phyloP scores from a whole-genome alignment of 345 rosid species.

The Sonneratia alba region DNA sequence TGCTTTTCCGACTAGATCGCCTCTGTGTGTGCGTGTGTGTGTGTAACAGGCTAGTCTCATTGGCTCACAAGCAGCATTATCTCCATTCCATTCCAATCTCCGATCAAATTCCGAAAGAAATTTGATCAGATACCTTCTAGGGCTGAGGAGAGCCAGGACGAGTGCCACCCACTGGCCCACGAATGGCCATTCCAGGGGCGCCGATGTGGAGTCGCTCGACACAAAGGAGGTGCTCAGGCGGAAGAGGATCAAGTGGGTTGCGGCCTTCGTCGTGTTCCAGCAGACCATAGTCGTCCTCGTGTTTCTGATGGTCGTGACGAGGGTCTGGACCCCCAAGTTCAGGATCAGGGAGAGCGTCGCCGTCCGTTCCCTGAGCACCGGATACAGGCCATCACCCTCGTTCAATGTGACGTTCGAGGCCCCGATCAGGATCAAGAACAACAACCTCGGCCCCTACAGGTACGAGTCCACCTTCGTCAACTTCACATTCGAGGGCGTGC shows the following conservation, averaged over 20 bases:
- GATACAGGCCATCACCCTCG: not conserved
- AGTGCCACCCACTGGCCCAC: slow-evolving; percentile 5
- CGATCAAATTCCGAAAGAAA: not conserved
- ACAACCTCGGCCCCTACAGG: slow-evolving; percentile 9
- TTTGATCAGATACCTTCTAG: not conserved
- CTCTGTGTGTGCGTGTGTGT: too few relatives aligned
- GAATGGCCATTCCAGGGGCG: not conserved
- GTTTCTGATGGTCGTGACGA: slow-evolving; percentile 5
- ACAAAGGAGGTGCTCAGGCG: slow-evolving; percentile 6
- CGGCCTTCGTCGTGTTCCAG: slow-evolving; percentile 9
- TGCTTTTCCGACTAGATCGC: too few relatives aligned
- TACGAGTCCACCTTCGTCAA: slow-evolving; percentile 3
- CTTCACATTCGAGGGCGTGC: slow-evolving; percentile 6
- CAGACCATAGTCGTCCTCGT: slow-evolving; percentile 1
- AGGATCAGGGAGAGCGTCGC: not conserved
- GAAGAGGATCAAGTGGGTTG: slow-evolving; percentile 15
- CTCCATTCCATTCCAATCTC: too few relatives aligned
- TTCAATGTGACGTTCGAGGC: slow-evolving; percentile 3
- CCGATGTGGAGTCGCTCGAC: slow-evolving; percentile 8
- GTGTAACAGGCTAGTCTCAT: too few relatives aligned
- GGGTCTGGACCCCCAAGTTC: slow-evolving; percentile 6
- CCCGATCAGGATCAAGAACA: slow-evolving; percentile 9
- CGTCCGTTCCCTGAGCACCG: not conserved
- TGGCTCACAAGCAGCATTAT: too few relatives aligned
- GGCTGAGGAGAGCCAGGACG: slow-evolving; percentile 12